These are phyloP conservation scores for Trichoderma breve DNA, from an alignment of 2,329 filamentous ascomycete species.

Conservation along the genomic window DNA sequence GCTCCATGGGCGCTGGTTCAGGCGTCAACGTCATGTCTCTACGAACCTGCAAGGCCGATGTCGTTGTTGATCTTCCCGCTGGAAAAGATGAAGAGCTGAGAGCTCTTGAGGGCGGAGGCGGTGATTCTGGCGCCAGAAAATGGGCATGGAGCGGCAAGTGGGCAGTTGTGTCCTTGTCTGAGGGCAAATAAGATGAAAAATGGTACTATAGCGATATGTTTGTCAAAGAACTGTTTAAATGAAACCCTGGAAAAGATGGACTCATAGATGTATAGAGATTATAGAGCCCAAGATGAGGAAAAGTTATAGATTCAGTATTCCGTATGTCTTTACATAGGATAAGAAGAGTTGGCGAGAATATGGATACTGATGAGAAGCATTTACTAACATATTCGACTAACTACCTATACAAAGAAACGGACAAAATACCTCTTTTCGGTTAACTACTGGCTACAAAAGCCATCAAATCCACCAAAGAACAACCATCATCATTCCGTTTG, in stretches of 20 bases:
- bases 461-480: neutral
- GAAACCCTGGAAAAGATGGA: neutral
- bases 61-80: constrained; percentile 80
- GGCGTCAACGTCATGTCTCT: constrained; percentile 83
- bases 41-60: constrained; percentile 94
- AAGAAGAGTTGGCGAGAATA: neutral
- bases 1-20: constrained; percentile 76
- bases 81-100: constrained; percentile 82
- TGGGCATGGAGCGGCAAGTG: constrained; percentile 98
- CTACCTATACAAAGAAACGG: neutral
- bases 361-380: neutral
- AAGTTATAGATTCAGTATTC: neutral
- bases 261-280: constrained; percentile 9
- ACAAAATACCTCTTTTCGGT: neutral
- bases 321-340: neutral
- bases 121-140: constrained; percentile 67
- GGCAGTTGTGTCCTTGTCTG: constrained; percentile 71
- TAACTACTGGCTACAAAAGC: neutral
- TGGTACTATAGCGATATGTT: neutral
- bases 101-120: constrained; percentile 65
- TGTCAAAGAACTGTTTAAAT: neutral
- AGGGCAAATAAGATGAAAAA: constrained; percentile 32
- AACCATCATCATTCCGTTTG: neutral
- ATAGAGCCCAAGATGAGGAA: neutral
- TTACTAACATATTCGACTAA: neutral